These are phyloP conservation scores for Coniochaeta sp. DNA, from an alignment of 2,329 filamentous ascomycete genomes.

Conservation along the genomic window DNA sequence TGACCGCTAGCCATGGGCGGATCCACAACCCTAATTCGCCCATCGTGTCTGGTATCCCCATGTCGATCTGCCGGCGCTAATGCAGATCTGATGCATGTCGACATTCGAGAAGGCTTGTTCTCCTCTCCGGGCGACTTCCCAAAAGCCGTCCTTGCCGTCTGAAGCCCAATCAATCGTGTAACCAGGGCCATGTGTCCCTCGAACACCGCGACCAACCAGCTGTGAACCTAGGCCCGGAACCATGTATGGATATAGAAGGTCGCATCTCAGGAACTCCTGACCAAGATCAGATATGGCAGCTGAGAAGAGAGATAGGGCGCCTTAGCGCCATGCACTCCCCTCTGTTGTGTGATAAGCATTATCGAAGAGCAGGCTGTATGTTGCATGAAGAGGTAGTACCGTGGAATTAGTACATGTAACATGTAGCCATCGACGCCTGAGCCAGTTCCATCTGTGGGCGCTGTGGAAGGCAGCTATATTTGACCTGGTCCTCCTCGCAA, in stretches of 20 bases:
- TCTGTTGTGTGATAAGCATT: neutral
- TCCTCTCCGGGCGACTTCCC: neutral
- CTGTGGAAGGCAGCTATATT: neutral
- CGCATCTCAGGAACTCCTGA: neutral
- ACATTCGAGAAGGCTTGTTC: neutral
- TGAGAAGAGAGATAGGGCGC: neutral
- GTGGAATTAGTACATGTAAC: neutral
- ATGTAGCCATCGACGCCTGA: neutral
- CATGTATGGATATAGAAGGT: neutral
- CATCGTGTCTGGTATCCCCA: neutral
- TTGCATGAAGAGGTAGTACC: neutral
- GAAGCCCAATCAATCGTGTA: neutral
- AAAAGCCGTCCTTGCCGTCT: neutral
- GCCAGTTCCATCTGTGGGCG: neutral
- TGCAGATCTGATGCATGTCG: neutral
- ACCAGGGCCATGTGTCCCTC: neutral
- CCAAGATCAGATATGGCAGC: neutral
- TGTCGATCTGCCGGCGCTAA: neutral
- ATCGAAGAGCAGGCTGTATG: neutral
- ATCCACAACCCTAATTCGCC: neutral
- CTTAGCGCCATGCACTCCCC: neutral
- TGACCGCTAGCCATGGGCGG: neutral
- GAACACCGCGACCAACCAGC: neutral
- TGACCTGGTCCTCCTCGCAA: neutral
- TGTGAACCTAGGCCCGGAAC: neutral